Conservation (phyloP, 106 monocot species). For the Dendrobium catenatum region DNA sequence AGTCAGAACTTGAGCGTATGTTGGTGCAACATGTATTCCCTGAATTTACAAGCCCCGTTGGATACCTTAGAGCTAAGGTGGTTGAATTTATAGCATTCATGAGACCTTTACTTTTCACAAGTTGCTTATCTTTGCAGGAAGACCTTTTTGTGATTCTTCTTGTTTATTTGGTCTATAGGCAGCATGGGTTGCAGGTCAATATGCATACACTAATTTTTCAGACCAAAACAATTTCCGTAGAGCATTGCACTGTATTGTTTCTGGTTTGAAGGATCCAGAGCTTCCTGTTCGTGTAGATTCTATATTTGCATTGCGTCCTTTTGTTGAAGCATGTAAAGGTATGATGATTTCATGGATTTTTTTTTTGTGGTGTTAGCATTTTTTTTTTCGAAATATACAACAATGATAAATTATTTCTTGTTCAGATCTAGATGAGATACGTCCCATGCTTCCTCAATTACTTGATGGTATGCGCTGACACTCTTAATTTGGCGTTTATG, state of each 20-base stretch:
- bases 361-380: neutral
- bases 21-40: conserved; percentile 92
- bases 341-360: neutral
- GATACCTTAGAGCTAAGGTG: conserved; percentile 97
- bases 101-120: neutral
- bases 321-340: conserved; percentile 98
- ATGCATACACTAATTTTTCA: conserved; percentile 79
- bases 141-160: neutral
- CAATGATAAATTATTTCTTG: conserved; percentile 5
- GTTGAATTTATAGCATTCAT: neutral
- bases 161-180: conserved; percentile 35
- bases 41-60: conserved; percentile 80
- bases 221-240: conserved; percentile 79
- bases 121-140: neutral
- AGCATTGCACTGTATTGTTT: conserved; percentile 73
- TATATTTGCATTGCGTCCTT: conserved; percentile 93
- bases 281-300: conserved; percentile 99
- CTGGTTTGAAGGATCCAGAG: conserved; percentile 87
- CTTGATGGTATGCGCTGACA: conserved; percentile 73
- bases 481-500: neutral
- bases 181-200: conserved; percentile 98
- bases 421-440: conserved; percentile 93
- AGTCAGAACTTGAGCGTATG: conserved; percentile 89
- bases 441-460: conserved; percentile 86
- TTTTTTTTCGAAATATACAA: neutral